Conservation (phyloP, 371 early-diverging fungal genomes). For the Nematocida ironsii region DNA sequence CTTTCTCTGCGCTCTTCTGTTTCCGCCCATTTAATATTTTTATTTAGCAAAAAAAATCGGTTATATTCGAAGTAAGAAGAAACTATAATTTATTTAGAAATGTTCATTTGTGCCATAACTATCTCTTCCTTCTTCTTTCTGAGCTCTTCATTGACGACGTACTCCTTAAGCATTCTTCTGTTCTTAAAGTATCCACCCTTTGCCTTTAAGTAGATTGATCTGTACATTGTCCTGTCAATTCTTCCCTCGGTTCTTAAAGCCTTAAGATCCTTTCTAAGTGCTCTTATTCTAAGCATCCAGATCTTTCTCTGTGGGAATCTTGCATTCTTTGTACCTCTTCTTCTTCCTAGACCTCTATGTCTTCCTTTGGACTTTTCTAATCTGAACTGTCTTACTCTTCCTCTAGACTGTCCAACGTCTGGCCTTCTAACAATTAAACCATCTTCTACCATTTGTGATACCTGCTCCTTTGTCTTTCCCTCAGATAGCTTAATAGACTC, state of each 20-base stretch:
- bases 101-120: constrained; percentile 77
- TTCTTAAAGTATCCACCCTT: constrained; percentile 99
- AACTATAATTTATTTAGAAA: constrained; percentile 2
- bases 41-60: constrained; percentile 3
- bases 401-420: constrained; percentile 83
- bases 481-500: constrained; percentile 87
- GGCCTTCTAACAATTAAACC: constrained; percentile 95
- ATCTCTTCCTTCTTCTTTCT: constrained; percentile 93
- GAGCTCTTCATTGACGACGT: constrained; percentile 79
- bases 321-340: constrained; percentile 95
- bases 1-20: background rate
- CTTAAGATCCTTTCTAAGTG: constrained; percentile 88
- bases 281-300: constrained; percentile 99
- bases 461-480: constrained; percentile 86
- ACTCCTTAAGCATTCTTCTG: constrained; percentile 97
- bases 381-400: constrained; percentile 83
- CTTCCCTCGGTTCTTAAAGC: constrained; percentile 93
- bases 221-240: constrained; percentile 89
- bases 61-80: constrained; percentile 6
- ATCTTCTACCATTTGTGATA: constrained; percentile 91
- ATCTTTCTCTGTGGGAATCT: constrained; percentile 89
- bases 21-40: background rate
- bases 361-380: constrained; percentile 96
- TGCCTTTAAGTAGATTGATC: constrained; percentile 88
- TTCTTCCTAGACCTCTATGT: constrained; percentile 94